Percentiles rank a stretch among this genome's conserved stretches.
phyloP scores from a whole-genome alignment of 2,329 filamentous ascomycete genomes.

The Botrytis galanthina region DNA sequence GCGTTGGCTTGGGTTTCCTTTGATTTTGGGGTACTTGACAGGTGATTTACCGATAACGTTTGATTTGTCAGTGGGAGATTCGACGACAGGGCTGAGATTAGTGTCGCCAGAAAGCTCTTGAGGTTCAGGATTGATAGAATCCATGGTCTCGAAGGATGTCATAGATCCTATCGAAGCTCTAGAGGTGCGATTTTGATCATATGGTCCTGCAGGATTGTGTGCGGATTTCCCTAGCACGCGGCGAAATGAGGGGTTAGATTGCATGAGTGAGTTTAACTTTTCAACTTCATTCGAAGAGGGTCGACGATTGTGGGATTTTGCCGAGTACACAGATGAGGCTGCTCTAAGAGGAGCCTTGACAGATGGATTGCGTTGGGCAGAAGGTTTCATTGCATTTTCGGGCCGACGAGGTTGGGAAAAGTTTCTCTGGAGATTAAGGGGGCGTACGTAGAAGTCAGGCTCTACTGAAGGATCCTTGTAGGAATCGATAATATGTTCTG shows the following conservation, averaged over 20 bases:
- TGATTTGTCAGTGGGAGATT: slow-evolving; percentile 33
- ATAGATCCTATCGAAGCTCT: slow-evolving; percentile 21
- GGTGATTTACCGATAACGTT: slow-evolving; percentile 23
- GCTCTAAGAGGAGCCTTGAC: slow-evolving; percentile 8
- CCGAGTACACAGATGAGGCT: slow-evolving; percentile 10
- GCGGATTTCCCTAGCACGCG: slow-evolving; percentile 14
- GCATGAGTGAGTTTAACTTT: slow-evolving; percentile 14
- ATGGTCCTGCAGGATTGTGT: slow-evolving; percentile 31
- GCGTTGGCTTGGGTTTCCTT: neutral
- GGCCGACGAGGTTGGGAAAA: slow-evolving; percentile 19
- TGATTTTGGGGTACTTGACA: slow-evolving; percentile 36
- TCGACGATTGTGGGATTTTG: neutral
- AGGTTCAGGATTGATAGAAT: slow-evolving; percentile 21
- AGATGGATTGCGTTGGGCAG: neutral
- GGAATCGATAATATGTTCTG: slow-evolving; percentile 14
- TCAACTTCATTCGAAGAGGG: slow-evolving; percentile 15
- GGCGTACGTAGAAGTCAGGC: slow-evolving; percentile 13
- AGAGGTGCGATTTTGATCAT: slow-evolving; percentile 26
- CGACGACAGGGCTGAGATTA: slow-evolving; percentile 36
- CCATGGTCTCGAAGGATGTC: slow-evolving; percentile 27
- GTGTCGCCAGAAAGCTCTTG: slow-evolving; percentile 14
- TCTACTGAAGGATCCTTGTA: slow-evolving; percentile 16
- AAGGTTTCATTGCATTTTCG: slow-evolving; percentile 7
- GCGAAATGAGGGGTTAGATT: slow-evolving; percentile 20
- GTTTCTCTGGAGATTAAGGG: slow-evolving; percentile 19